A percentile compares a stretch with the other conserved stretches of the same genome.
Conservation (phyloP, 2,329 filamentous ascomycete genomes). For the Leptographium radiaticola region DNA sequence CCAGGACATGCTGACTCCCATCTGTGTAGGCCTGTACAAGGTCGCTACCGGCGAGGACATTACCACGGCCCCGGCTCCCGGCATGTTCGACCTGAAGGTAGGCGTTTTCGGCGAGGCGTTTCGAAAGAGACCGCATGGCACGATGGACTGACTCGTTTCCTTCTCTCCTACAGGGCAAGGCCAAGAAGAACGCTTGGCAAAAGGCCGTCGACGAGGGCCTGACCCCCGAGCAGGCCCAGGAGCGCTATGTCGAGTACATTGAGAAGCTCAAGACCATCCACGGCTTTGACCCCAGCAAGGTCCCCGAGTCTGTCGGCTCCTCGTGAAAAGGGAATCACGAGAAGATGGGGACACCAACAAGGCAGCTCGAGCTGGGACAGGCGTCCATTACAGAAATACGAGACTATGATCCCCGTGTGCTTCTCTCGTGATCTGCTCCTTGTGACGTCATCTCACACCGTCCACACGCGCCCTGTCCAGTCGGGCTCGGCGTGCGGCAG, state of each 20-base stretch:
- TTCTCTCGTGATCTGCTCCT: neutral
- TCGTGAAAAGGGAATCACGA: neutral
- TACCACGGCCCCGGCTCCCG: slow-evolving; percentile 40
- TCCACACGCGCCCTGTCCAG: slow-evolving; percentile 36
- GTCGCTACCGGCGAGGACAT: slow-evolving; percentile 44
- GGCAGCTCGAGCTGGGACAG: neutral
- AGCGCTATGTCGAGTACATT: slow-evolving; percentile 61
- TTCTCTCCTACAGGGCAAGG: slow-evolving; percentile 47
- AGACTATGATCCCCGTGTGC: neutral
- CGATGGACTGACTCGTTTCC: neutral
- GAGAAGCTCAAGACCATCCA: slow-evolving; percentile 58
- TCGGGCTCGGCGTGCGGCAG: slow-evolving; percentile 47
- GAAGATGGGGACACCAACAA: no score
- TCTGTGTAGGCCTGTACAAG: slow-evolving; percentile 42
- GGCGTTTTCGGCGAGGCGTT: slow-evolving; percentile 5
- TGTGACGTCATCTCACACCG: slow-evolving; percentile 10
- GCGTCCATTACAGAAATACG: neutral
- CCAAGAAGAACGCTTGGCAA: slow-evolving; percentile 70
- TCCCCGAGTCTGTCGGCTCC: slow-evolving; percentile 39
- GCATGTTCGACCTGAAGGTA: slow-evolving; percentile 61
- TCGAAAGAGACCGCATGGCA: neutral
- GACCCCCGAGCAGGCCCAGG: slow-evolving; percentile 55
- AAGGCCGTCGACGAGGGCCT: slow-evolving; percentile 50
- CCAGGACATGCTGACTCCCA: neutral
- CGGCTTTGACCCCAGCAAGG: slow-evolving; percentile 53